Conservation (phyloP, 129 eudicot genomes). For the Flaveria bidentis region DNA sequence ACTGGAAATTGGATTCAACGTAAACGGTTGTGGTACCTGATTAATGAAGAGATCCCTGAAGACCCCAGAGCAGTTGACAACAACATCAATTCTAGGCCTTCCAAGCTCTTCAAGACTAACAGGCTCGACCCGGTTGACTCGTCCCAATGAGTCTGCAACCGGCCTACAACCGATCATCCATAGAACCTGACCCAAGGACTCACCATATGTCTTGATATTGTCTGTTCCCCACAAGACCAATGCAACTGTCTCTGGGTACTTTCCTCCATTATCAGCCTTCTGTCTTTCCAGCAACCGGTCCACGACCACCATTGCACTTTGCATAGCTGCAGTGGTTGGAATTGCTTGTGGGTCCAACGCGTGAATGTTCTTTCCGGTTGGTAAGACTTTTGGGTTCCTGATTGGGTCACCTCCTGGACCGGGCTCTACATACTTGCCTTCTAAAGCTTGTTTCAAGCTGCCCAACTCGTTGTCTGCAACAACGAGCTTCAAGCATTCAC, state of each 20-base stretch:
- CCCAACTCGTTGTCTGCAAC: conserved; percentile 94
- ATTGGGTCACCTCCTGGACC: conserved; percentile 99
- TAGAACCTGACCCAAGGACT: conserved; percentile 94
- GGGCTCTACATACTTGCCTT: conserved; percentile 93
- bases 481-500: conserved; percentile 82
- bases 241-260: conserved; percentile 94
- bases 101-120: conserved; percentile 98
- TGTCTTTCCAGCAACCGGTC: conserved; percentile 96
- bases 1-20: background rate
- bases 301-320: conserved; percentile 91
- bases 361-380: conserved; percentile 96
- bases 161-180: conserved; percentile 99
- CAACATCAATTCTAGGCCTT: conserved; percentile 99
- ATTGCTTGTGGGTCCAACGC: conserved; percentile 98
- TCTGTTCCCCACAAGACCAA: conserved; percentile 99
- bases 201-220: conserved; percentile 96
- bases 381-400: conserved; percentile 93
- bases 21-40: conserved; percentile 55
- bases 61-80: conserved; percentile 97
- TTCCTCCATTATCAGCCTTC: conserved; percentile 94
- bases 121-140: conserved; percentile 84
- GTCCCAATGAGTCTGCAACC: conserved; percentile 77
- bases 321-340: conserved; percentile 97
- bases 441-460: conserved; percentile 87
- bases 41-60: conserved; percentile 97